A percentile compares a stretch with the other conserved stretches of the same genome.
Evolutionary conservation across 2,329 filamentous ascomycete species (phyloP).

Genomic region (Talaromyces sp.): DNA sequence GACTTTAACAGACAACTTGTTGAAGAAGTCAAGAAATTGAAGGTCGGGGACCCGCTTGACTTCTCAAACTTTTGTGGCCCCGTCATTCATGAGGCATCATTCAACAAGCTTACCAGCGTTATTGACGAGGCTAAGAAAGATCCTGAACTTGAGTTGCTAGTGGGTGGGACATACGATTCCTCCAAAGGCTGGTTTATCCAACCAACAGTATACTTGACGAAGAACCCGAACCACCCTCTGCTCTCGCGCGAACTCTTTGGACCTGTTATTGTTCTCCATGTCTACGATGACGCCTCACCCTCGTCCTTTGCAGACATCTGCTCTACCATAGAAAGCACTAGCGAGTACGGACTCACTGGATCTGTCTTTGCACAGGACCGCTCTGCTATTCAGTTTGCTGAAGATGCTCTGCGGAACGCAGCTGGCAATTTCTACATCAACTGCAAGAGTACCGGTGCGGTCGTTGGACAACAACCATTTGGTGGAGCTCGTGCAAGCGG

Average conservation of each 20-base stretch:
- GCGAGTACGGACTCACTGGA: constrained; percentile 40
- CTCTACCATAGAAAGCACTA: constrained; percentile 42
- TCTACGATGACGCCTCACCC: constrained; percentile 66
- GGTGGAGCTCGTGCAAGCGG: constrained; percentile 64
- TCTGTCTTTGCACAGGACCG: constrained; percentile 40
- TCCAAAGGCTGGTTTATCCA: constrained; percentile 78
- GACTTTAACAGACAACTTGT: constrained; percentile 65
- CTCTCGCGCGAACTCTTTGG: constrained; percentile 79
- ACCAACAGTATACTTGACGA: constrained; percentile 75
- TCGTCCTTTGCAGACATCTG: constrained; percentile 58
- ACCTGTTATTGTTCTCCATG: constrained; percentile 67
- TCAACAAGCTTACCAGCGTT: constrained; percentile 71
- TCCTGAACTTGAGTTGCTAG: constrained; percentile 65
- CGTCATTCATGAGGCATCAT: constrained; percentile 76
- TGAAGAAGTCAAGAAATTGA: constrained; percentile 65
- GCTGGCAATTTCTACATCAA: constrained; percentile 43
- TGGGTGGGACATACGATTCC: constrained; percentile 72
- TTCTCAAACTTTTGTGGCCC: constrained; percentile 80
- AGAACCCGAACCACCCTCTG: constrained; percentile 68
- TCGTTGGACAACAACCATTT: constrained; percentile 70
- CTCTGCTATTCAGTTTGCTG: constrained; percentile 29
- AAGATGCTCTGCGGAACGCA: constrained; percentile 32
- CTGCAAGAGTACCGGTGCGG: constrained; percentile 59
- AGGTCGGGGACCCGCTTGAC: constrained; percentile 65
- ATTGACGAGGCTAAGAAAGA: constrained; percentile 80